Evolutionary conservation across 2,329 filamentous ascomycete genomes (phyloP), one percentile per base, ranked within the genome.

Genomic region (Chaetothyriales sp.): DNA sequence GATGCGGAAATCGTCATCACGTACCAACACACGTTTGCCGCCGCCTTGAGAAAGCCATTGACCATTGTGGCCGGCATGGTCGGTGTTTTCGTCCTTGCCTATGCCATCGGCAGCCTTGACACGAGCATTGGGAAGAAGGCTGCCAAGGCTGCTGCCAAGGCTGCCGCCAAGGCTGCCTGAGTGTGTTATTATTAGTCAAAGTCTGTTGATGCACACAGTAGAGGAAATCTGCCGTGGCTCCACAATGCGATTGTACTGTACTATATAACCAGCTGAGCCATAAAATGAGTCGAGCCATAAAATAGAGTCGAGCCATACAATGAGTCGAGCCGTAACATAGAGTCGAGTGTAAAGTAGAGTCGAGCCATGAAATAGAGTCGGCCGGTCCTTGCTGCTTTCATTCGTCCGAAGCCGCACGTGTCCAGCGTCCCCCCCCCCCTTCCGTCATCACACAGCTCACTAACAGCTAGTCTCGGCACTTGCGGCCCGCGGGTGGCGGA

Each of bases 11-110:
- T 52, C 43, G 50, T 76, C 70, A 66, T 97, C 50, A 84, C 85
- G 1, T 98, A 98, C 68, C 86, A 95, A 57, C 87, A 92, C 64
- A 80, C 89, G 1, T 75, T 84, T 59, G 65, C 76, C 2, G 84
- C 86, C 25, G 80, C 78, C 43, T 78, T 95, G 62, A 81, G 89
- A 63, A 98, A 98, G 73, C 92, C 92, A 0, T 60, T 94, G 18
- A 80, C 90, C 20, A 78, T 97, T 54, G 87, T 92, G 58, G 72
- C 73, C 29, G 88, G 85, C 61, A 70, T 85, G 56, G 65, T 94
- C 58, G 73, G 76, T n/a, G 70, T 94, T 10, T 95, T 94, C 68
- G 74, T 80, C 43, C 76, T 81, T 1, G 77, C 79, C 4, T 95
- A 85, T 82, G 71, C 81, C 2, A 67, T 95, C 54, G 85, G 88